Conservation (phyloP, 345 rosid species). For the Salix caprea region DNA sequence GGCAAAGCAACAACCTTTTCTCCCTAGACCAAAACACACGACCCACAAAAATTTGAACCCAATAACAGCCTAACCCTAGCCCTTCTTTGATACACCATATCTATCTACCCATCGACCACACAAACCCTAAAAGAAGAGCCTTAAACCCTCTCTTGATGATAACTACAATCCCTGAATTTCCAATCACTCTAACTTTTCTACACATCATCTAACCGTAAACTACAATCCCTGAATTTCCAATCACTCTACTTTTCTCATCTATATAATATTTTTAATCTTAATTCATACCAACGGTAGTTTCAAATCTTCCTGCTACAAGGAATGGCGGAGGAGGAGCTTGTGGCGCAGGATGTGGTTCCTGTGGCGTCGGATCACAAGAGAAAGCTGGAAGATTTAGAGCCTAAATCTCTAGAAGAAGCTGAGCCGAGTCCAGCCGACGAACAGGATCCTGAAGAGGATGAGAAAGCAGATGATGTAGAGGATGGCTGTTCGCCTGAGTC, state of each 20-base stretch:
- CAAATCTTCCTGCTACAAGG: not conserved
- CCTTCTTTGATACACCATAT: too few species aligned
- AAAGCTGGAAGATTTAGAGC: constrained; percentile 57
- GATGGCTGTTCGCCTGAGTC: constrained; percentile 36
- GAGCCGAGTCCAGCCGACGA: constrained; percentile 4
- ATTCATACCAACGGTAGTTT: not conserved
- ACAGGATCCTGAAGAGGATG: constrained; percentile 16
- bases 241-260: not conserved
- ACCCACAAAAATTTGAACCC: too few species aligned
- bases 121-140: not conserved
- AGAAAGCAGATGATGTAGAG: constrained; percentile 11
- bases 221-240: not conserved
- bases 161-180: not conserved
- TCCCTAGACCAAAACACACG: too few species aligned
- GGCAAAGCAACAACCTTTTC: too few species aligned
- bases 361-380: constrained; percentile 61
- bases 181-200: not conserved
- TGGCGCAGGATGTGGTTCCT: constrained; percentile 11
- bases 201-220: not conserved
- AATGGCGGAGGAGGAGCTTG: constrained; percentile 69
- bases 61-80: too few species aligned
- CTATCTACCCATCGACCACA: too few species aligned
- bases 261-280: not conserved
- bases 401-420: constrained; percentile 9
- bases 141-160: not conserved